Conservation (phyloP, 331 rosid genomes). For the Rhamnella rubrinervis region DNA sequence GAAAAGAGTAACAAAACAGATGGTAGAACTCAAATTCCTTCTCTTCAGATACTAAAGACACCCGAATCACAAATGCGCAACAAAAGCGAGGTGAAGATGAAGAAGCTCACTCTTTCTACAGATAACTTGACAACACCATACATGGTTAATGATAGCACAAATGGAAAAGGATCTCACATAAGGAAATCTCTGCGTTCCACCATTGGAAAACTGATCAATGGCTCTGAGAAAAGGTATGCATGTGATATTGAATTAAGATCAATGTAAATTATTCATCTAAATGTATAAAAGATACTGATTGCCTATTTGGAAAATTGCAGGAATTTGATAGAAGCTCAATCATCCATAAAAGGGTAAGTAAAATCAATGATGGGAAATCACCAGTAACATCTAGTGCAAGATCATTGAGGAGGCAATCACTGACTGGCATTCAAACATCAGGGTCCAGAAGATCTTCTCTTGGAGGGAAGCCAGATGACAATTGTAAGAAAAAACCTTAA, state of each 20-base stretch:
- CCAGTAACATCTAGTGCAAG: constrained; percentile 42
- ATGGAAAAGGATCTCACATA: constrained; percentile 79
- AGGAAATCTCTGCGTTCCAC: constrained; percentile 85
- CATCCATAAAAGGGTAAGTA: constrained; percentile 39
- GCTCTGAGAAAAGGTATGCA: constrained; percentile 74
- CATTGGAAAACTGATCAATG: constrained; percentile 85
- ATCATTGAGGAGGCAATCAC: constrained; percentile 68
- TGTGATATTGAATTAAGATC: no score
- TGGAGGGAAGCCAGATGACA: constrained; percentile 62
- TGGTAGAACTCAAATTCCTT: constrained; percentile 40
- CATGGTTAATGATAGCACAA: constrained; percentile 36
- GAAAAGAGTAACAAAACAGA: constrained; percentile 43
- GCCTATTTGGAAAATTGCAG: constrained; percentile 36
- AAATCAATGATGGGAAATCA: constrained; percentile 37
- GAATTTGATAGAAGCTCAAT: constrained; percentile 49
- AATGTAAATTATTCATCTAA: not conserved
- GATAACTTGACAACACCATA: constrained; percentile 54
- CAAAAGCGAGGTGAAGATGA: constrained; percentile 35
- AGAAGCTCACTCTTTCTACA: constrained; percentile 21
- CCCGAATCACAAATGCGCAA: constrained; percentile 49
- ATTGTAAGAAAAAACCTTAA: constrained; percentile 37
- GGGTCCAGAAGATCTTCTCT: constrained; percentile 69
- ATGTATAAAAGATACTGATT: not conserved
- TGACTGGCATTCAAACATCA: constrained; percentile 56
- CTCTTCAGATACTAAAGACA: constrained; percentile 56